These are phyloP conservation scores for Pseudogymnoascus pannorum DNA, from an alignment of 2,329 filamentous ascomycete genomes.

Conservation along the genomic window DNA sequence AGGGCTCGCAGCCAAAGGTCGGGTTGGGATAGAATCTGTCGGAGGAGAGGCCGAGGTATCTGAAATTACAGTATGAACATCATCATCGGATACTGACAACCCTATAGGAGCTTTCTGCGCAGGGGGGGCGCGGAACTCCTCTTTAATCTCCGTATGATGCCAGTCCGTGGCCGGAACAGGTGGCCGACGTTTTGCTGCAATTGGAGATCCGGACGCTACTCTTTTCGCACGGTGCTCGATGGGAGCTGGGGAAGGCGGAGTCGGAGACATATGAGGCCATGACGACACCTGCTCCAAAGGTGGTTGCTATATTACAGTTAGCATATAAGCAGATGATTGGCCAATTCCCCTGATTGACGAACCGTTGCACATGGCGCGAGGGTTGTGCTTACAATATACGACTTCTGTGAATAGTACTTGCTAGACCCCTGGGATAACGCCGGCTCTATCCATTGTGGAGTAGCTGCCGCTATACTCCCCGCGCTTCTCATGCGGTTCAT, in stretches of 20 bases:
- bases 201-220: background rate
- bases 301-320: conserved; percentile 16
- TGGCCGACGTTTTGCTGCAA: conserved; percentile 3
- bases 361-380: background rate
- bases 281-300: conserved; percentile 18
- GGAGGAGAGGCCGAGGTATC: background rate
- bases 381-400: conserved; percentile 21
- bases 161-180: background rate
- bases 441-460: conserved; percentile 23
- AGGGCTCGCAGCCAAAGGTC: background rate
- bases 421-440: conserved; percentile 19
- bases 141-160: conserved; percentile 7
- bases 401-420: conserved; percentile 24
- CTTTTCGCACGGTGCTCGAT: background rate
- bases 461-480: conserved; percentile 12
- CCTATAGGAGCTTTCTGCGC: conserved; percentile 36
- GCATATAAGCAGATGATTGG: background rate
- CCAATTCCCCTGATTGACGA: background rate
- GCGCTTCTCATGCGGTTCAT: conserved; percentile 20
- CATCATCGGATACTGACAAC: conserved; percentile 53
- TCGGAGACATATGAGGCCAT: conserved; percentile 17
- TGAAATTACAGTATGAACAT: conserved; percentile 41
- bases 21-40: background rate
- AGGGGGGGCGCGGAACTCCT: conserved; percentile 11
- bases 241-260: conserved; percentile 17